Evolutionary conservation across 1,139 yeast genomes (phyloP), one percentile per base, ranked within the genome.

Genomic region (Zygosaccharomyces pseudobailii): DNA sequence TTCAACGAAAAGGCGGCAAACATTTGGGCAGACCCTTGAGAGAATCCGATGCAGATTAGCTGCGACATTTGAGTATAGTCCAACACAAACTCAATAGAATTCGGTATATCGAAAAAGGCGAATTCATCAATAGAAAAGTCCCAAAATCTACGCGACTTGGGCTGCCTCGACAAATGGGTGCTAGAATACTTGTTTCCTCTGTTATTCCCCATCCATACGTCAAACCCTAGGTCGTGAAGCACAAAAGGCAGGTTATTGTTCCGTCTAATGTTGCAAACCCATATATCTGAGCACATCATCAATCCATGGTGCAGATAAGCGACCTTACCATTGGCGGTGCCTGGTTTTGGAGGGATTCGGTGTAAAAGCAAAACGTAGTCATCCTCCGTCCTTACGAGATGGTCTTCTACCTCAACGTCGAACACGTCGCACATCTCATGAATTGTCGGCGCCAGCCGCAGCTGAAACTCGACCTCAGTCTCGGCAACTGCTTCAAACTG

Each of bases 161-260:
- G 76, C 6, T 53, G 50, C 6, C 56, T 45, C 47, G 60, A 51
- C 40, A 74, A 52, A 56, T 78, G 80, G 49, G 78, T 76, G 45
- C 81, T 73, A 22, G 92, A 82, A 68, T 88, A 88, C 68, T 88
- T 88, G 68, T 88, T 89, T 22, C 96, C 96, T 46, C 96, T 71
- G 61, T 88, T 88, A 65, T 88, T 88, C 1, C 96, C 96, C 54
- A 88, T 69, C 90, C 94, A 88, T n/a, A 88, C 95, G 61, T 88
- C 96, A 63, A 82, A 88, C 3, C 96, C 96, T 51, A 81, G 65
- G 53, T 87, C 90, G 48, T 84, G 87, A 40, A 90, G 72, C 2
- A 79, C 71, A 60, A 86, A 84, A 0, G 97, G 96, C 46, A 90
- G 67, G 58, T 87, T 86, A 44, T 75, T 73, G 35, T 78, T 62